A percentile compares a stretch with the other conserved stretches of the same genome.
Conservation (phyloP, 768 basidiomycete genomes). For the Nevesoporus exiguus region DNA sequence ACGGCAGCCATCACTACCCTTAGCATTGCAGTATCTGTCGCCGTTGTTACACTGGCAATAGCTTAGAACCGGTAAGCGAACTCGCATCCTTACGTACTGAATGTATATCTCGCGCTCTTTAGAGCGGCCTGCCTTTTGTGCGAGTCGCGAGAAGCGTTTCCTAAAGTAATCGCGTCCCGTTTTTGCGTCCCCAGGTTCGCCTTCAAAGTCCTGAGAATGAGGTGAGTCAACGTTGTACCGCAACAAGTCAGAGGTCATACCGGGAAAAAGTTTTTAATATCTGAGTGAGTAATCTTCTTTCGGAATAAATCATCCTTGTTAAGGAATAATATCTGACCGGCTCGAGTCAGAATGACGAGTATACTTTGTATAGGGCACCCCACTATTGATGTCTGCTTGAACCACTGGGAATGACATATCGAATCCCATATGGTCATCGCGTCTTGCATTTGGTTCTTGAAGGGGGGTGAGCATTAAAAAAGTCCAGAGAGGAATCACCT, state of each 20-base stretch:
- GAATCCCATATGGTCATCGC: conserved; percentile 99
- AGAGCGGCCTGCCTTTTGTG: conserved; percentile 79
- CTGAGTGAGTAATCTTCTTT: conserved; percentile 74
- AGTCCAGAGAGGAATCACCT: conserved; percentile 29
- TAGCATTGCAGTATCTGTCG: conserved; percentile 85
- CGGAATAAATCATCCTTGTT: conserved; percentile 96
- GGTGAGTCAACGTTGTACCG: neutral
- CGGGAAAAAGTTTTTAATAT: conserved; percentile 88
- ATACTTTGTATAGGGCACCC: conserved; percentile 25
- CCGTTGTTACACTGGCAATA: conserved; percentile 69
- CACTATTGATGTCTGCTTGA: conserved; percentile 90
- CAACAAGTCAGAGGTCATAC: conserved; percentile 39
- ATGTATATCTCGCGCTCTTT: conserved; percentile 91
- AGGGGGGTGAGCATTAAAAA: neutral
- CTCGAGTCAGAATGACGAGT: neutral
- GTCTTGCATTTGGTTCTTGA: conserved; percentile 96
- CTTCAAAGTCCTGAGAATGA: conserved; percentile 72
- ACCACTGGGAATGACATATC: conserved; percentile 98
- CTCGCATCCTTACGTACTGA: conserved; percentile 57
- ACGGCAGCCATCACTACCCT: conserved; percentile 94
- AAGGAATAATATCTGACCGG: conserved; percentile 78
- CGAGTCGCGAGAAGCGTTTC: conserved; percentile 74
- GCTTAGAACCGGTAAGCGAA: conserved; percentile 8
- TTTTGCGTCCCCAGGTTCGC: conserved; percentile 64
- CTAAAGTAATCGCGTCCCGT: conserved; percentile 90